These are phyloP conservation scores for Leishmania mexicana DNA, from an alignment of 208 protist species.

Conservation along the genomic window DNA sequence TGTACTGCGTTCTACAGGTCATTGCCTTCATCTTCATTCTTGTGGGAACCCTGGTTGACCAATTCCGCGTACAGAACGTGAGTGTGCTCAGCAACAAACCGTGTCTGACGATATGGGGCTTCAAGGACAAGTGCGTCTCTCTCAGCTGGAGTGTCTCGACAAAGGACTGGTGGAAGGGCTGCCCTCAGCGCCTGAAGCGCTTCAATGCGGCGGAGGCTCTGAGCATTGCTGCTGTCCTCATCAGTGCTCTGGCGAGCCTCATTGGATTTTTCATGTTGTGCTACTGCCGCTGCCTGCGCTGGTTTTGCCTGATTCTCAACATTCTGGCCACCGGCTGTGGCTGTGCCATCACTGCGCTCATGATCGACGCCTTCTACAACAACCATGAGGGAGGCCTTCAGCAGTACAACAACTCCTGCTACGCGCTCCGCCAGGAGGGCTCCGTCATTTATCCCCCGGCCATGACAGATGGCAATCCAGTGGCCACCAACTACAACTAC, in stretches of 20 bases:
- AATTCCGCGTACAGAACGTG: conserved; percentile 35
- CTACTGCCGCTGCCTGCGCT: conserved; percentile 53
- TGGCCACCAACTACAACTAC: conserved; percentile 34
- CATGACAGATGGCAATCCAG: background rate
- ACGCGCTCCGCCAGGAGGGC: background rate
- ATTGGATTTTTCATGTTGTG: conserved; percentile 46
- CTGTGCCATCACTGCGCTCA: conserved; percentile 33
- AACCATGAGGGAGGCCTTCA: conserved; percentile 8
- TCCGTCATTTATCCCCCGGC: background rate
- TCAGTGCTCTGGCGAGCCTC: conserved; percentile 30
- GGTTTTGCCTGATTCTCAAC: conserved; percentile 37
- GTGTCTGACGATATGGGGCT: conserved; percentile 62
- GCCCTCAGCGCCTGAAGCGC: conserved; percentile 27
- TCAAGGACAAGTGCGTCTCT: conserved; percentile 51
- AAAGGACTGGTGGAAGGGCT: conserved; percentile 21
- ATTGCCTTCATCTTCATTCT: conserved; percentile 48
- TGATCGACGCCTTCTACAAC: conserved; percentile 38
- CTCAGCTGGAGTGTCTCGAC: conserved; percentile 13
- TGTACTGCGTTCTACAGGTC: conserved; percentile 41
- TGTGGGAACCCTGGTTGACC: conserved; percentile 50
- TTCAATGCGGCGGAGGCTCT: conserved; percentile 50
- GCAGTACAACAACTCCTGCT: conserved; percentile 3
- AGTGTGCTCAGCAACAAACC: conserved; percentile 28
- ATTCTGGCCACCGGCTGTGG: conserved; percentile 32
- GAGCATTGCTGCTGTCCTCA: conserved; percentile 36